Evolutionary conservation across 352 stramenopile genomes (phyloP).

Genomic region (Globisporangium irregulare): DNA sequence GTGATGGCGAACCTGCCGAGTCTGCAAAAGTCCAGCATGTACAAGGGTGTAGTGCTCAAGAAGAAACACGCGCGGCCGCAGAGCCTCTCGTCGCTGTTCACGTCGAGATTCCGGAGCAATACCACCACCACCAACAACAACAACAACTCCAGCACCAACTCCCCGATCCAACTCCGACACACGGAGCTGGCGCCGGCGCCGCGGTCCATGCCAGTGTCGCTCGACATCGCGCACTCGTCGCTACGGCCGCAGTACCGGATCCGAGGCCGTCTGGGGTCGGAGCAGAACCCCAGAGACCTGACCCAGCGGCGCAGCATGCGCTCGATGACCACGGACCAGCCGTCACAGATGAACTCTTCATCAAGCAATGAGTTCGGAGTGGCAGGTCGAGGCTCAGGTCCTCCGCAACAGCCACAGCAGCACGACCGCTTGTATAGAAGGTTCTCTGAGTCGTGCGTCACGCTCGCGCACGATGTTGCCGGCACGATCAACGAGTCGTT

Average conservation of each 20-base stretch:
- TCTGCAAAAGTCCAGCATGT: conserved; percentile 43
- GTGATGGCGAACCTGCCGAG: conserved; percentile 46
- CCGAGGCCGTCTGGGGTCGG: conserved; percentile 4
- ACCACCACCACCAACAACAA: neutral
- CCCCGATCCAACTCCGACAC: conserved; percentile 11
- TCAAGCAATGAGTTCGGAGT: neutral
- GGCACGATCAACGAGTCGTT: conserved; percentile 32
- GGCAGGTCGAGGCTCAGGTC: neutral
- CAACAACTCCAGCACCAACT: neutral
- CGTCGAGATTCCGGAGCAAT: conserved; percentile 12
- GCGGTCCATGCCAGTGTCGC: conserved; percentile 13
- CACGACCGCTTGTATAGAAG: conserved; percentile 10
- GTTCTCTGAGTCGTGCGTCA: conserved; percentile 36
- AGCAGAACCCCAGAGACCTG: conserved; percentile 6
- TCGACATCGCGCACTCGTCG: conserved; percentile 15
- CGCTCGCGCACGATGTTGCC: conserved; percentile 29
- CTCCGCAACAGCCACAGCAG: neutral
- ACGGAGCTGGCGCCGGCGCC: conserved; percentile 10
- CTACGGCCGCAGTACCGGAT: conserved; percentile 8
- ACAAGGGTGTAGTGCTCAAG: conserved; percentile 11
- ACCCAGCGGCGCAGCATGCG: neutral
- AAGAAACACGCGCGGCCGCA: conserved; percentile 9
- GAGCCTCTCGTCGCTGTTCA: conserved; percentile 11
- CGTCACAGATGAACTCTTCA: neutral
- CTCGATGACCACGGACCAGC: conserved; percentile 2